These are phyloP conservation scores for Bonnemaisonia californica DNA, from an alignment of 31 red algal species.

Conservation along the genomic window DNA sequence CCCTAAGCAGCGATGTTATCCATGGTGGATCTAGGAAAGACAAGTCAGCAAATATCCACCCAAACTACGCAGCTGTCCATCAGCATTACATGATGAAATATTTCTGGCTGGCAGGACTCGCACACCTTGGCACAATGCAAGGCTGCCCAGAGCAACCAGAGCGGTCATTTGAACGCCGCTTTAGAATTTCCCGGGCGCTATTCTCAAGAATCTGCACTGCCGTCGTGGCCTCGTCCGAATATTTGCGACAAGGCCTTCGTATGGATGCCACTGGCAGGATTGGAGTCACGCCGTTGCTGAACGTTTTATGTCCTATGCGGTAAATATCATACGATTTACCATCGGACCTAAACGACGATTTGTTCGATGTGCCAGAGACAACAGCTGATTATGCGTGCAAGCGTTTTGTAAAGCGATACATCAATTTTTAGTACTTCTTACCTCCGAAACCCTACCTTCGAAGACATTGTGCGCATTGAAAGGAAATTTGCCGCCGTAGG, in stretches of 20 bases:
- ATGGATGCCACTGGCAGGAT: too few relatives aligned
- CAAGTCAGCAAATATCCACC: background rate
- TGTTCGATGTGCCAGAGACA: too few relatives aligned
- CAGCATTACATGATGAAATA: slow-evolving; percentile 14
- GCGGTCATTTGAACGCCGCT: background rate
- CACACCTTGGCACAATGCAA: background rate
- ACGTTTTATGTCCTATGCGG: too few relatives aligned
- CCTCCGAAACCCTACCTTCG: background rate
- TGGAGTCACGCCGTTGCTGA: too few relatives aligned
- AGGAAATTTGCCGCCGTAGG: background rate
- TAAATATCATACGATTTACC: too few relatives aligned
- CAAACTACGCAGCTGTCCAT: background rate
- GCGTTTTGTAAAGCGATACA: too few relatives aligned
- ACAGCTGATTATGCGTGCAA: too few relatives aligned
- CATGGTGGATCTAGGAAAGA: background rate
- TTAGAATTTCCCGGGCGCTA: background rate
- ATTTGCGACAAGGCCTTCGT: too few relatives aligned
- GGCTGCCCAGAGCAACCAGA: background rate
- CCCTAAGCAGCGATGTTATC: background rate
- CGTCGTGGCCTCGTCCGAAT: background rate
- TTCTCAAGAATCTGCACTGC: background rate
- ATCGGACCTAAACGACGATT: too few relatives aligned
- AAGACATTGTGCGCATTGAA: background rate
- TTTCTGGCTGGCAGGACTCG: background rate
- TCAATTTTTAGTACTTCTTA: background rate